Conservation (phyloP, 345 rosid species). For the Crucihimalaya himalaica region DNA sequence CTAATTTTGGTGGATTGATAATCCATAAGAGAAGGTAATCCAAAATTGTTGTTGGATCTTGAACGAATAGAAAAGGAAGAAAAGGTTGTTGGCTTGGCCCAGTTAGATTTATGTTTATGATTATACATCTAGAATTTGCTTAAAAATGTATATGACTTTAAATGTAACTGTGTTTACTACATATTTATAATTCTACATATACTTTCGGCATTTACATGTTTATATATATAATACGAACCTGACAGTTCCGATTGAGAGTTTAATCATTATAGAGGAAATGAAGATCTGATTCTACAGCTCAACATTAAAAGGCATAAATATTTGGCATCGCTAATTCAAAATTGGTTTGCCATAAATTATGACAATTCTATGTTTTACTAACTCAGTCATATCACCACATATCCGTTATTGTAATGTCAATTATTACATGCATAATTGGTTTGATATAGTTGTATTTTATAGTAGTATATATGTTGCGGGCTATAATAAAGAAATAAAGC, state of each 20-base stretch:
- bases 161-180: not conserved
- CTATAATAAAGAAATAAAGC: constrained; percentile 35
- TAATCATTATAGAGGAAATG: no score
- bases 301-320: not conserved
- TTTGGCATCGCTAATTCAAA: not conserved
- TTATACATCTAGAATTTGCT: not conserved
- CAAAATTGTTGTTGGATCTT: not conserved
- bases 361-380: not conserved
- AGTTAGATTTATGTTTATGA: not conserved
- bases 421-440: constrained; percentile 29
- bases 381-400: not conserved
- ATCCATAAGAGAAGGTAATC: no score
- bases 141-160: no score
- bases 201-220: not conserved
- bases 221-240: not conserved
- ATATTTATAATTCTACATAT: not conserved
- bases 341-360: not conserved
- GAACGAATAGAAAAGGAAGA: not conserved
- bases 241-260: not conserved
- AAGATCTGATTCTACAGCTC: not conserved
- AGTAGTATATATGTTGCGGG: not conserved
- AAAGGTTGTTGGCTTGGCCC: not conserved
- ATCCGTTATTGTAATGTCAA: not conserved
- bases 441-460: constrained; percentile 6
- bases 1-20: not conserved